These are phyloP conservation scores for Periglandula ipomoeae DNA, from an alignment of 2,329 filamentous ascomycete genomes.

Conservation along the genomic window DNA sequence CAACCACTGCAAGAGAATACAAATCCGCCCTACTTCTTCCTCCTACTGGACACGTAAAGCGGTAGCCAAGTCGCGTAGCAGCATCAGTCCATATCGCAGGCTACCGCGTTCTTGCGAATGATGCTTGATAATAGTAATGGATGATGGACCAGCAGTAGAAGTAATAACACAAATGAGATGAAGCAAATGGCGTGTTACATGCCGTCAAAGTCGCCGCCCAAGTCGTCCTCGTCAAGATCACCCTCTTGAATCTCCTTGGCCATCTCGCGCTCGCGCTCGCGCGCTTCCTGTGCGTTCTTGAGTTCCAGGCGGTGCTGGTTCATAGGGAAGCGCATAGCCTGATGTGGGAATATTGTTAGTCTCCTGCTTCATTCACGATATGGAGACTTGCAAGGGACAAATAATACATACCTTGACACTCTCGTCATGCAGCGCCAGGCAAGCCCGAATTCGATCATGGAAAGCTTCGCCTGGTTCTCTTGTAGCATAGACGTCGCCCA, in stretches of 20 bases:
- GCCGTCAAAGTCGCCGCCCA: constrained; percentile 90
- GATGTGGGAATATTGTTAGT: neutral
- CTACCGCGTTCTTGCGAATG: neutral
- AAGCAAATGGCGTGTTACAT: constrained; percentile 49
- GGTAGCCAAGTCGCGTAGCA: neutral
- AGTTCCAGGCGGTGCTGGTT: constrained; percentile 96
- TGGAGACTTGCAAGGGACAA: neutral
- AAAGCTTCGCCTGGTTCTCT: constrained; percentile 94
- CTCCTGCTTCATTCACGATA: too few species aligned
- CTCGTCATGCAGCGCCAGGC: constrained; percentile 87
- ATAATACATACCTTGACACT: constrained; percentile 76
- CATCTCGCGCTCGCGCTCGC: constrained; percentile 90
- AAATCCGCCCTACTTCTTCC: neutral
- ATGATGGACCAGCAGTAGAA: constrained; percentile 6
- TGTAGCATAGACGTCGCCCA: constrained; percentile 92
- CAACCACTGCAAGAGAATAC: neutral
- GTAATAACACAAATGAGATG: constrained; percentile 9
- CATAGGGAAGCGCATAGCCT: constrained; percentile 99
- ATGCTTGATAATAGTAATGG: neutral
- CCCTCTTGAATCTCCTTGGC: constrained; percentile 98
- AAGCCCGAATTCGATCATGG: constrained; percentile 91
- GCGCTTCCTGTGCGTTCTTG: constrained; percentile 97
- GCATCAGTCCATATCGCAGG: neutral
- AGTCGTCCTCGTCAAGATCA: constrained; percentile 92
- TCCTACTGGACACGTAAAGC: neutral